Conservation (phyloP, 2,329 filamentous ascomycete species). For the Neonectria magnoliae region DNA sequence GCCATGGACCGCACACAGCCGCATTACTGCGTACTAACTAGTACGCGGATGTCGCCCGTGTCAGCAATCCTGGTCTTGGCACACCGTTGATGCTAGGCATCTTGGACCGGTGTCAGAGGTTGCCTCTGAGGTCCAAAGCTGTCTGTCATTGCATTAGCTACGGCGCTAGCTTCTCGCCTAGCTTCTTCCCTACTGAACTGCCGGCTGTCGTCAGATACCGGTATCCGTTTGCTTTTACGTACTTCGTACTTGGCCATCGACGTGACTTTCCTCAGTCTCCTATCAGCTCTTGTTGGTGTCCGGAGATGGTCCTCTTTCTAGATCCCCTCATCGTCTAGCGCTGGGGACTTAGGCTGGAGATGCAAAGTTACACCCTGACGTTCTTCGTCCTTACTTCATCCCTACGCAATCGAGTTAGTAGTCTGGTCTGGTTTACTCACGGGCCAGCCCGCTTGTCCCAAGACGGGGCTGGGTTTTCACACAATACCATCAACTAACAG, state of each 20-base stretch:
- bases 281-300: background rate
- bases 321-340: background rate
- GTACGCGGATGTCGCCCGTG: background rate
- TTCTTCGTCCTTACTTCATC: background rate
- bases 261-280: slow-evolving; percentile 1
- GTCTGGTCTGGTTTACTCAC: background rate
- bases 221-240: slow-evolving; percentile 3
- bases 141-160: slow-evolving; percentile 21
- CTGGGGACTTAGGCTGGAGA: background rate
- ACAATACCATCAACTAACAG: slow-evolving; percentile 16
- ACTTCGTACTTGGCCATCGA: background rate
- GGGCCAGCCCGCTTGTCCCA: slow-evolving; percentile 2
- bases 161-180: slow-evolving; percentile 10
- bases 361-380: background rate
- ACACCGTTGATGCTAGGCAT: slow-evolving; percentile 12
- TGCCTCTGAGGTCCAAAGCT: slow-evolving; percentile 7
- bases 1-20: background rate
- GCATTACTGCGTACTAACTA: background rate
- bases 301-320: background rate
- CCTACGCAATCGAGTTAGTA: background rate
- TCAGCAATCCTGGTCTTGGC: slow-evolving; percentile 13
- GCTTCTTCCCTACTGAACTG: slow-evolving; percentile 13
- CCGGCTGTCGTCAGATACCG: slow-evolving; percentile 4
- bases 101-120: slow-evolving; percentile 18
- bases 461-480: slow-evolving; percentile 4